A percentile compares a stretch with the other conserved stretches of the same genome.
Conservation (phyloP, 192 early-diverging fungal genomes). For the Gigaspora rosea region DNA sequence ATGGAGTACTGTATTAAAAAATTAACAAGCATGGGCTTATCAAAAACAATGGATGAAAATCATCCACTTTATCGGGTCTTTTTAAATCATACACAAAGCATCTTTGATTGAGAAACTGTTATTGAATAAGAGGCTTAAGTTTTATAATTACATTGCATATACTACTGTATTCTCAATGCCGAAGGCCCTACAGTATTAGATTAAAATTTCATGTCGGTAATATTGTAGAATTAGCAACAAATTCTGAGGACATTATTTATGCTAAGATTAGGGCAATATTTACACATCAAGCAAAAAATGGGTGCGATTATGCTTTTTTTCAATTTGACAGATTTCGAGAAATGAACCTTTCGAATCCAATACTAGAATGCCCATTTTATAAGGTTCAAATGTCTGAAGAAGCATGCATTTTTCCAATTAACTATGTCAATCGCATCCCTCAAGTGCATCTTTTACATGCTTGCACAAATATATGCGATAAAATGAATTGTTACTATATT, state of each 20-base stretch:
- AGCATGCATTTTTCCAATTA: background rate
- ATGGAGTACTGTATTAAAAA: no score
- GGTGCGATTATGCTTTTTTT: background rate
- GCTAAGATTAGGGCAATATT: conserved; percentile 4
- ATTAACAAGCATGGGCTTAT: background rate
- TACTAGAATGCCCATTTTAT: background rate
- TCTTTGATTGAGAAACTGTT: background rate
- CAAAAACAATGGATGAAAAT: conserved; percentile 4
- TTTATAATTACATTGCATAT: conserved; percentile 20
- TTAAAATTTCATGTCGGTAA: background rate
- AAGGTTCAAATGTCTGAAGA: background rate
- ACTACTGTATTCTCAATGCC: background rate
- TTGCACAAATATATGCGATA: background rate
- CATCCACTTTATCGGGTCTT: background rate
- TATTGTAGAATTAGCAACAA: background rate
- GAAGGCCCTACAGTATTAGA: background rate
- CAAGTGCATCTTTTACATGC: background rate
- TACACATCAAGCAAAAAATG: background rate
- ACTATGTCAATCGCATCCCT: background rate
- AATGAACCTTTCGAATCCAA: background rate
- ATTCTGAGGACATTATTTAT: background rate
- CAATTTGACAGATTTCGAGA: background rate
- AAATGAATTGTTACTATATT: background rate
- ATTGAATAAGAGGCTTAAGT: background rate
- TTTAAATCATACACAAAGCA: background rate